Conservation (phyloP, 164 flowering plant species). For the Annona cherimola region DNA sequence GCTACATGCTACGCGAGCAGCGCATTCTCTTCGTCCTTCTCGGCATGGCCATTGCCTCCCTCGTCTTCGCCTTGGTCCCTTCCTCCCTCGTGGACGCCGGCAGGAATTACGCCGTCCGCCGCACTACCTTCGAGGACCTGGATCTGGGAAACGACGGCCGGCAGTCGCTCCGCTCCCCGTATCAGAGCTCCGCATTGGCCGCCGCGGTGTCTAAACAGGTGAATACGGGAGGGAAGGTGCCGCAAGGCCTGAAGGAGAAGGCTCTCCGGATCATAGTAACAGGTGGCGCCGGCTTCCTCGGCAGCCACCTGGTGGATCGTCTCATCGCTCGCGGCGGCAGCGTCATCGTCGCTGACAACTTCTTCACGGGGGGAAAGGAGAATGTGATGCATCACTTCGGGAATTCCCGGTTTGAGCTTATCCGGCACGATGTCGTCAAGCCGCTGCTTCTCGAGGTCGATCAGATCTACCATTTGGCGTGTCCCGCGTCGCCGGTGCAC, state of each 20-base stretch:
- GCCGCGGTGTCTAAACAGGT: not conserved
- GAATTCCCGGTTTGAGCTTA: conserved; percentile 81
- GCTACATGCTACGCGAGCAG: no score
- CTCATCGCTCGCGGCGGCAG: conserved; percentile 75
- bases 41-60: no score
- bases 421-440: conserved; percentile 89
- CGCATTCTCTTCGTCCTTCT: no score
- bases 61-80: no score
- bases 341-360: conserved; percentile 87
- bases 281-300: conserved; percentile 92
- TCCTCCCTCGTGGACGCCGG: no score
- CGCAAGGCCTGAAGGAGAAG: conserved; percentile 66
- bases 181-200: conserved; percentile 22
- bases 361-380: conserved; percentile 90
- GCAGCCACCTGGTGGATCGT: conserved; percentile 81
- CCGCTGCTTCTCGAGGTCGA: conserved; percentile 81
- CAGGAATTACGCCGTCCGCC: no score
- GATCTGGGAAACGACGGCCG: no score
- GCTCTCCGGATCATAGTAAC: conserved; percentile 77
- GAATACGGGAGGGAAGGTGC: conserved; percentile 51
- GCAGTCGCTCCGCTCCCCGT: no score
- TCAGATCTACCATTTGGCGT: conserved; percentile 91
- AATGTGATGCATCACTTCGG: conserved; percentile 85
- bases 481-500: conserved; percentile 88
- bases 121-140: no score